Conservation (phyloP, 345 rosid species). For the Lenwebbia sp. region DNA sequence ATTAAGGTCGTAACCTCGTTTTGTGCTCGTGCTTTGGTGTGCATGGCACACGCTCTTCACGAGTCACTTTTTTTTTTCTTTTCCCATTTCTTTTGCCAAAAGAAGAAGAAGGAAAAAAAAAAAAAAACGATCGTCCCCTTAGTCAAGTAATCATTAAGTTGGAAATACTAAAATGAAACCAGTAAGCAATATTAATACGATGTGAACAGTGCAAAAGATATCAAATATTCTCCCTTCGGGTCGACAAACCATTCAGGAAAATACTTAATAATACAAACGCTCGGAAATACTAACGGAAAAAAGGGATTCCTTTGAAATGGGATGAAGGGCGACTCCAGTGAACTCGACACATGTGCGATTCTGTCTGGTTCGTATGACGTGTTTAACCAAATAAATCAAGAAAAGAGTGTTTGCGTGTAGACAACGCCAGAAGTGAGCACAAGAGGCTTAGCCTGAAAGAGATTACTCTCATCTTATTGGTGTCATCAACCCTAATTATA, state of each 20-base stretch:
- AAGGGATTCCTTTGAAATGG: background rate
- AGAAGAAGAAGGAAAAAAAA: background rate
- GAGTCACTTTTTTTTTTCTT: background rate
- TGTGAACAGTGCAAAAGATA: background rate
- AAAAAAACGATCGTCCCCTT: background rate
- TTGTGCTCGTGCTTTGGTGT: background rate
- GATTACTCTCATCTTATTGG: background rate
- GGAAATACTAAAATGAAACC: background rate
- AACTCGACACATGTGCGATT: background rate
- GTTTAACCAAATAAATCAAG: background rate
- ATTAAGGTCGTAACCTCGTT: background rate
- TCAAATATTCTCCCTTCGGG: background rate
- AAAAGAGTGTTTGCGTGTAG: background rate
- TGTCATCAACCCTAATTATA: background rate
- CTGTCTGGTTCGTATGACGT: background rate
- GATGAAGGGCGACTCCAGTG: background rate
- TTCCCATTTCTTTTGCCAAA: background rate
- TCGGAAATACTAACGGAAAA: background rate
- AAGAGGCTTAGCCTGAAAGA: background rate
- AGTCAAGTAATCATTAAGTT: background rate
- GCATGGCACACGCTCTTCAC: background rate
- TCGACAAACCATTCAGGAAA: background rate
- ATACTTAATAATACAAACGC: background rate
- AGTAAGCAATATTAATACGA: background rate
- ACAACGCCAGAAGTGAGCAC: background rate